These are phyloP conservation scores for Kodamaea neixiangensis DNA, from an alignment of 805 yeast genomes.

Conservation along the genomic window DNA sequence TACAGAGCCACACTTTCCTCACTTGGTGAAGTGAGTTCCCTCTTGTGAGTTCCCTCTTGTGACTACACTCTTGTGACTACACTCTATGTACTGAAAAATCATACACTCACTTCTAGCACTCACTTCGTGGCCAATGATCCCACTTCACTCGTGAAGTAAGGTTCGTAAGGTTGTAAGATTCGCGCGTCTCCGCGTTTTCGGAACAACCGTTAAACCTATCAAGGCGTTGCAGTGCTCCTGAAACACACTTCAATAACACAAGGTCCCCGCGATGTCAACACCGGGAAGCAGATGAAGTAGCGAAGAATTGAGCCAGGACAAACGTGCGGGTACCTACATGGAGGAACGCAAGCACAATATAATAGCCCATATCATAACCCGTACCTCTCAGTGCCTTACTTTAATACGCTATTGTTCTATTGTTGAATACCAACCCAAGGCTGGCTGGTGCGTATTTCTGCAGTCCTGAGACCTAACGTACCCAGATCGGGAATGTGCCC, in stretches of 20 bases:
- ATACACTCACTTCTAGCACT: too few species aligned
- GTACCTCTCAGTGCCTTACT: not conserved
- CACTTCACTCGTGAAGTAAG: too few species aligned
- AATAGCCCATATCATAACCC: not conserved
- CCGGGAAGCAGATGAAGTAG: not conserved
- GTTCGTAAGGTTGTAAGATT: too few species aligned
- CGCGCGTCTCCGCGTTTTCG: conserved; percentile 2
- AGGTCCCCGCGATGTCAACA: not conserved
- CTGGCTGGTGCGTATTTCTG: not conserved
- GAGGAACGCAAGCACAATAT: not conserved
- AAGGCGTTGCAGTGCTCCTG: not conserved
- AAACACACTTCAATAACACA: not conserved
- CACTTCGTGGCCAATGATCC: too few species aligned
- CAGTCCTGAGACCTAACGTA: not conserved
- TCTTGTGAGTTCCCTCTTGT: too few species aligned
- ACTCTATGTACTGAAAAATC: too few species aligned
- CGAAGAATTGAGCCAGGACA: not conserved
- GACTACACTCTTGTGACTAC: too few species aligned
- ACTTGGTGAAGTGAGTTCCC: too few species aligned
- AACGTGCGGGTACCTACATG: not conserved
- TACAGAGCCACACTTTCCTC: not conserved
- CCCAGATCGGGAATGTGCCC: not conserved
- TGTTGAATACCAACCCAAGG: not conserved
- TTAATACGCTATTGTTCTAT: not conserved
- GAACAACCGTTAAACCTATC: not conserved